Evolutionary conservation across 2,329 filamentous ascomycete genomes (phyloP).

Genomic region (Sporothrix globosa): DNA sequence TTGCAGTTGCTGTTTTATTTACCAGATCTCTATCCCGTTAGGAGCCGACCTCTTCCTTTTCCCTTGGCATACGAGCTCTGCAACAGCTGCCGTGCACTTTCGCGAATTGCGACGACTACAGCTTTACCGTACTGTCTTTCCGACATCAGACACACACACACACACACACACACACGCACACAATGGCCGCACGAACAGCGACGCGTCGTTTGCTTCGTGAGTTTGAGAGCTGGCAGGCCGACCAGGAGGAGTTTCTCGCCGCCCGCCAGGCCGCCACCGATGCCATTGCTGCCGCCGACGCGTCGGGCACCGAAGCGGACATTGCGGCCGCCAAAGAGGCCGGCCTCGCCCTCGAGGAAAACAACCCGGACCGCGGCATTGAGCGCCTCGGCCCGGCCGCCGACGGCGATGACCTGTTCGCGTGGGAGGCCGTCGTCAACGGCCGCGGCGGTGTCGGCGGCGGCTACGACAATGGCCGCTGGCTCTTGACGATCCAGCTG

Average conservation of each 20-base stretch:
- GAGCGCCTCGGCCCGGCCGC: conserved; percentile 60
- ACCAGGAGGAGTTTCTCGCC: conserved; percentile 44
- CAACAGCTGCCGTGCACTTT: neutral
- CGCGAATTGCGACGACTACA: neutral
- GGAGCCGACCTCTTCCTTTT: neutral
- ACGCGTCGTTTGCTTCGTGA: conserved; percentile 63
- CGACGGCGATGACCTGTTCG: conserved; percentile 58
- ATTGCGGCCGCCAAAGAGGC: neutral
- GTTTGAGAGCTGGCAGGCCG: conserved; percentile 56
- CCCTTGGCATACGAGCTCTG: neutral
- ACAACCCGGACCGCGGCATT: conserved; percentile 48
- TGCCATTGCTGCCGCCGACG: conserved; percentile 2
- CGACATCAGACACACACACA: neutral
- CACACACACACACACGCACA: neutral
- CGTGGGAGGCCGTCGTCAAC: conserved; percentile 64
- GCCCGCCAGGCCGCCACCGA: neutral
- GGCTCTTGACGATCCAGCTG: conserved; percentile 77
- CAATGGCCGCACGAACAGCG: conserved; percentile 50
- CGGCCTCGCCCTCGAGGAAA: conserved; percentile 19
- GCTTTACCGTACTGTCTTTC: neutral
- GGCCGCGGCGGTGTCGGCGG: conserved; percentile 57
- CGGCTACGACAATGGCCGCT: conserved; percentile 71
- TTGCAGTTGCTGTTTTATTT: neutral
- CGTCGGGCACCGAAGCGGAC: neutral
- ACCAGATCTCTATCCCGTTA: neutral